Evolutionary conservation across 169 alveolate genomes (phyloP), one percentile per base, ranked within the genome.

Genomic region (Plasmodium adleri): DNA sequence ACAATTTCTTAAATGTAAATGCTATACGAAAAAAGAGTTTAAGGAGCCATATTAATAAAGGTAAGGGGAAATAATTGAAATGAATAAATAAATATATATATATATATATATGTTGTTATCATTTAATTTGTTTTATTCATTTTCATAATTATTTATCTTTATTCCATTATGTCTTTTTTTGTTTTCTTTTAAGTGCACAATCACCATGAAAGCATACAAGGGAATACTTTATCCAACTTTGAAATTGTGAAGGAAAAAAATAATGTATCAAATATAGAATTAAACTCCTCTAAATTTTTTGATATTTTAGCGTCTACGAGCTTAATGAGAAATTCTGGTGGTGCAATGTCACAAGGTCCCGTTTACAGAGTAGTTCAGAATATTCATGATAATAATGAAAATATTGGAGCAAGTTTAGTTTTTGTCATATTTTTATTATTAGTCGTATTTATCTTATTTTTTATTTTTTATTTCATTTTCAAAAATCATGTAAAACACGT

Each of bases 391-490:
- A 54, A 78, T 70, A 64, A 78, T 64, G 90, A 78, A 66, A 78
- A 78, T 59, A 78, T 60, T 64, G 90, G 80, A 9, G 90, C 90
- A 22, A 26, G 66, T 24, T 26, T 78, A 24, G 80, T 66, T 52
- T 78, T 78, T 71, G 13, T 78, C 67, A 67, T 78, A 26, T 78
- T 78, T 22, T 15, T 59, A 2, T 66, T 78, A 47, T 63, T 78
- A 49, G 67, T 78, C 54, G 66, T 78, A 47, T 32, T 62, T 70
- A 68, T 78, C 54, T 64, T 78, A 54, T 78, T 78, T 32, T 78
- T 78, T 60, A 78, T 78, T 56, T 78, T 78, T 66, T 78, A 78
- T 78, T 78, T 66, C 62, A 78, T 78, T 66, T 63, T 78, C 68
- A 78, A 59, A 64, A 47, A 54, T 66, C 90, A 78, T 45, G 90